These are phyloP conservation scores for Apophysomyces trapeziformis DNA, from an alignment of 371 early-diverging fungal species.

Conservation along the genomic window DNA sequence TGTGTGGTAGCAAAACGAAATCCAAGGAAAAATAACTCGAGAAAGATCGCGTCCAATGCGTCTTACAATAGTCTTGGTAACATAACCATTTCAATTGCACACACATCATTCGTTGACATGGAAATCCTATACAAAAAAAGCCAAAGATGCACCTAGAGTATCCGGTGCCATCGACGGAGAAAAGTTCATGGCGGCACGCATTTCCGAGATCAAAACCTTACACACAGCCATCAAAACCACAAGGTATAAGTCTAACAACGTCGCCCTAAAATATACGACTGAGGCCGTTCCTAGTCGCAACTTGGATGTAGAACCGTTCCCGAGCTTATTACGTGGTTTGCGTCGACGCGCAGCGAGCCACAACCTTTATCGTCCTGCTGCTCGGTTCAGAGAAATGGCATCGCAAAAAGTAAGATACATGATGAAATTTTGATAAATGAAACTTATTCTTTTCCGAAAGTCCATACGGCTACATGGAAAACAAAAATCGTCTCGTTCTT, in stretches of 20 bases:
- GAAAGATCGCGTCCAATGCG: not conserved
- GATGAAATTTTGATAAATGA: not conserved
- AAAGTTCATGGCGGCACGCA: conserved; percentile 55
- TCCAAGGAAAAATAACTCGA: not conserved
- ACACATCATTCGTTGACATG: not conserved
- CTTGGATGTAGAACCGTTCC: conserved; percentile 68
- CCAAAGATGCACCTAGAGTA: conserved; percentile 20
- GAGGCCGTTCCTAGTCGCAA: not conserved
- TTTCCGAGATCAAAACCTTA: conserved; percentile 83
- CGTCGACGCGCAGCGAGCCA: conserved; percentile 91
- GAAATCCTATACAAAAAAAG: conserved; percentile 1
- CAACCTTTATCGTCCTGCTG: conserved; percentile 84
- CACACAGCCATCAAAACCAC: conserved; percentile 66
- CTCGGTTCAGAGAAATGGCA: conserved; percentile 73
- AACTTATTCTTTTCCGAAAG: not conserved
- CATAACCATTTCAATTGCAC: not conserved
- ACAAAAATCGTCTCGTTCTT: not conserved
- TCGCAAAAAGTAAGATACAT: conserved; percentile 59
- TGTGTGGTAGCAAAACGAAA: not conserved
- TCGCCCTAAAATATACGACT: not conserved
- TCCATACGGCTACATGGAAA: not conserved
- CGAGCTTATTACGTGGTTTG: conserved; percentile 84
- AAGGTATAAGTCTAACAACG: conserved; percentile 24
- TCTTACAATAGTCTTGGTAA: not conserved
- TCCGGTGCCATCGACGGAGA: conserved; percentile 21